A percentile compares a stretch with the other conserved stretches of the same genome.
These are phyloP conservation scores for Skeletonema grethae DNA, from an alignment of 108 stramenopile genomes.

Conservation along the genomic window DNA sequence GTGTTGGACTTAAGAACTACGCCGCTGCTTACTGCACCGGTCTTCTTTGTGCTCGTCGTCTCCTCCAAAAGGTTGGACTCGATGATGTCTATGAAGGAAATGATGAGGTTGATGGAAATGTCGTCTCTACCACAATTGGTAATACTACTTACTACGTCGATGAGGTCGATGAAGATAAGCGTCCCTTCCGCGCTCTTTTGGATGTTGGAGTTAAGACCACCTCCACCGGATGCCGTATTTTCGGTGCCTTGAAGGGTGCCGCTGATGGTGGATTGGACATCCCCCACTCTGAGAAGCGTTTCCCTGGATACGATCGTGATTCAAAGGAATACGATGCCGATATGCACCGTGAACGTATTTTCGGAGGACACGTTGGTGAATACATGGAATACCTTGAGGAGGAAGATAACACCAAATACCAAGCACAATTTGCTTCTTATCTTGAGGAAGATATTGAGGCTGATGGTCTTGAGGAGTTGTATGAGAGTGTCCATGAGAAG, in stretches of 20 bases:
- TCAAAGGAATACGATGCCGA: slow-evolving; percentile 97
- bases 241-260: slow-evolving; percentile 98
- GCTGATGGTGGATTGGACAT: slow-evolving; percentile 98
- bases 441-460: slow-evolving; percentile 79
- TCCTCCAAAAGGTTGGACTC: slow-evolving; percentile 95
- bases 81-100: slow-evolving; percentile 95
- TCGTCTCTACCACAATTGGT: slow-evolving; percentile 84
- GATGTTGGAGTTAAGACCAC: slow-evolving; percentile 97
- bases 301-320: slow-evolving; percentile 99
- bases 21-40: slow-evolving; percentile 99
- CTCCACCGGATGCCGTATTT: slow-evolving; percentile 95
- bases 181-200: slow-evolving; percentile 95
- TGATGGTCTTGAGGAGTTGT: slow-evolving; percentile 90
- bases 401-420: slow-evolving; percentile 96
- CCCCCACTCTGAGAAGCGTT: slow-evolving; percentile 97
- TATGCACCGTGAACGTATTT: slow-evolving; percentile 96
- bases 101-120: slow-evolving; percentile 86
- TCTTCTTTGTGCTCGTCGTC: slow-evolving; percentile 93
- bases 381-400: slow-evolving; percentile 98
- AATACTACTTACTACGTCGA: slow-evolving; percentile 97
- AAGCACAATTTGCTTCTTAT: slow-evolving; percentile 88
- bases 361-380: slow-evolving; percentile 96
- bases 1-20: slow-evolving; percentile 99
- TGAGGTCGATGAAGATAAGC: slow-evolving; percentile 98
- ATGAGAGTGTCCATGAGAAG: slow-evolving; percentile 92